phyloP scores from a whole-genome alignment of 169 alveolate genomes.

The Plasmodium falciparum region DNA sequence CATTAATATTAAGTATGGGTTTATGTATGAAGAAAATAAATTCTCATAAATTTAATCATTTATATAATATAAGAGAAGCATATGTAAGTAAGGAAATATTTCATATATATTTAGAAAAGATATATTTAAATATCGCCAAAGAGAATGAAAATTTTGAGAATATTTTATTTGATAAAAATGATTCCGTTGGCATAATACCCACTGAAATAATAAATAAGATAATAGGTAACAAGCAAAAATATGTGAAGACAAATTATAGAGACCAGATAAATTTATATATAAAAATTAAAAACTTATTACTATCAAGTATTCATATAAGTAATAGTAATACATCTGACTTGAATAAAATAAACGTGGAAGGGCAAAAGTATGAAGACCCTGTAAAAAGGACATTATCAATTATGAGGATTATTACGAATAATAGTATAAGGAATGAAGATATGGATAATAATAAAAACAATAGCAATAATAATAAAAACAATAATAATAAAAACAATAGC shows the following conservation, averaged over 20 bases:
- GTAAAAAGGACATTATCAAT: too few species aligned
- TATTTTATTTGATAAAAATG: constrained; percentile 25
- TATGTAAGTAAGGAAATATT: constrained; percentile 42
- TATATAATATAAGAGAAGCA: constrained; percentile 15
- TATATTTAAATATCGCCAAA: constrained; percentile 15
- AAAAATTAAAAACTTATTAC: not conserved
- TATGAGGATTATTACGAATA: not conserved
- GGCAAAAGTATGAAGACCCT: too few species aligned
- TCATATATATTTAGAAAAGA: constrained; percentile 33
- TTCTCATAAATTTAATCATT: constrained; percentile 21
- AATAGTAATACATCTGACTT: too few species aligned
- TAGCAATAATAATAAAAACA: not conserved
- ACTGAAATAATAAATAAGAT: constrained; percentile 23
- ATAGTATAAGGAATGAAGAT: not conserved
- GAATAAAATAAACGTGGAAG: too few species aligned
- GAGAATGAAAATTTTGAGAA: constrained; percentile 18
- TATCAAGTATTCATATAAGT: not conserved
- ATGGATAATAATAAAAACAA: not conserved
- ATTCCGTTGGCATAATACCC: not conserved
- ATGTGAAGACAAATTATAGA: constrained; percentile 1
- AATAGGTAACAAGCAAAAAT: constrained; percentile 18
- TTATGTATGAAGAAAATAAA: constrained; percentile 30
- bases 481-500: not conserved
- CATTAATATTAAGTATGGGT: constrained; percentile 65
- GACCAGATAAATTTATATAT: constrained; percentile 13